Percentiles rank a stretch among this genome's conserved stretches.
Evolutionary conservation across 1,139 yeast species (phyloP).

Genomic region (Trichomonascaceae sp.): DNA sequence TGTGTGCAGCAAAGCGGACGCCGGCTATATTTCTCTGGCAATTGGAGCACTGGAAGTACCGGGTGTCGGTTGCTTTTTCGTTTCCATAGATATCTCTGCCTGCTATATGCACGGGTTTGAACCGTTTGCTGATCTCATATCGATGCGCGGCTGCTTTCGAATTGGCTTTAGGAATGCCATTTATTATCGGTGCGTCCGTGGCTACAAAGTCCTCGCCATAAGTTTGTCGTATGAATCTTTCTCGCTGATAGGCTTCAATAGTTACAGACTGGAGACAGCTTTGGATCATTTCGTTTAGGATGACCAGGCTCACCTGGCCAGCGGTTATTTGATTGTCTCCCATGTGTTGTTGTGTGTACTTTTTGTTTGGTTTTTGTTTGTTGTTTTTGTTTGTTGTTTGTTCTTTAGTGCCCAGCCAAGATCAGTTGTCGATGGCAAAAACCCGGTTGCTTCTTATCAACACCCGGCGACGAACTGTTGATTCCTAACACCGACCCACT

Average conservation of each 20-base stretch:
- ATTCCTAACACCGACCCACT: no score
- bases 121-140: slow-evolving; percentile 18
- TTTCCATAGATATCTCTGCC: slow-evolving; percentile 41
- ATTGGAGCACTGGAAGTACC: slow-evolving; percentile 64
- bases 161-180: slow-evolving; percentile 7
- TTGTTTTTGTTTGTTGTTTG: no score
- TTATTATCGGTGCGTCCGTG: slow-evolving; percentile 14
- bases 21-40: slow-evolving; percentile 86
- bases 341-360: no score
- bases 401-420: no score
- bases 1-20: slow-evolving; percentile 82
- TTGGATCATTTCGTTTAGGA: slow-evolving; percentile 28
- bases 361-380: no score
- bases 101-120: slow-evolving; percentile 17
- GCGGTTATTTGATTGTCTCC: no score
- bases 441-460: no score
- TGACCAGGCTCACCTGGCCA: slow-evolving; percentile 14
- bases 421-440: no score
- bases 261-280: slow-evolving; percentile 33
- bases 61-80: slow-evolving; percentile 30
- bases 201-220: slow-evolving; percentile 20
- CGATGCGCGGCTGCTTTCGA: slow-evolving; percentile 9
- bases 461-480: no score
- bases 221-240: slow-evolving; percentile 23
- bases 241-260: slow-evolving; percentile 29